Base-by-base conservation (phyloP, 805 yeast species). In the Cyberlindnera maclurae region DNA sequence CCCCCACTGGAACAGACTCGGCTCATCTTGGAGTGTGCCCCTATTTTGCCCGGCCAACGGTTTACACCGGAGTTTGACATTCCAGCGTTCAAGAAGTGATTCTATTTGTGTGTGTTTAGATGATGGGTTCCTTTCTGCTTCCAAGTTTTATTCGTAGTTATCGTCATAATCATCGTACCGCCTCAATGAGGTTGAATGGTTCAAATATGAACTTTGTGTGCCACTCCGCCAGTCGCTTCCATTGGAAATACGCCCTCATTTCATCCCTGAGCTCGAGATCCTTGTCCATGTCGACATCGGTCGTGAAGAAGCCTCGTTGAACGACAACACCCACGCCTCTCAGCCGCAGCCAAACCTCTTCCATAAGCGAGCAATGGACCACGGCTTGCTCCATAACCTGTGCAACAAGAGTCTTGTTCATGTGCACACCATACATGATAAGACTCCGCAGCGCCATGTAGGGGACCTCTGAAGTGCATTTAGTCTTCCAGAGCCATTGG, bases 11-110 rank as follows among this genome's bases (percentile, higher is more conserved):
- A 64, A 26, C 73, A 82, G 54, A 70, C 69, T 37, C 65, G 70
- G 40, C 70, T 75, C 37, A 68, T 88, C 22, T 66, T 80, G 40
- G 75, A 75, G 38, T 64, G 81, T 34, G 85, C 79, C 15, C 96
- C 96, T 3, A 73, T 89, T 31, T 61, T 87, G 33, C 95, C 95
- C 1, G 95, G 95, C 13, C 95, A 87, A 54, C 50, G 64, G 37
- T 77, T 79, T 52, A 73, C 77, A 15, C 74, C 71, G 20, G 72
- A 77, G 46, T 83, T 83, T 55, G 73, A 75, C 33, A 73, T 76
- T 28, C 86, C 93, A 11, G 93, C 86, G 12, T 71, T 63, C 43
- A 60, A 75, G 54, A 81, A 84, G 62, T 55, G 62, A 16, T 15
- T 8, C 8, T 20, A 8, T 20, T 20, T 20, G 24, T 20, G 24